Base-by-base conservation (phyloP, 2,329 filamentous ascomycete species). In the Xylaria sp. region DNA sequence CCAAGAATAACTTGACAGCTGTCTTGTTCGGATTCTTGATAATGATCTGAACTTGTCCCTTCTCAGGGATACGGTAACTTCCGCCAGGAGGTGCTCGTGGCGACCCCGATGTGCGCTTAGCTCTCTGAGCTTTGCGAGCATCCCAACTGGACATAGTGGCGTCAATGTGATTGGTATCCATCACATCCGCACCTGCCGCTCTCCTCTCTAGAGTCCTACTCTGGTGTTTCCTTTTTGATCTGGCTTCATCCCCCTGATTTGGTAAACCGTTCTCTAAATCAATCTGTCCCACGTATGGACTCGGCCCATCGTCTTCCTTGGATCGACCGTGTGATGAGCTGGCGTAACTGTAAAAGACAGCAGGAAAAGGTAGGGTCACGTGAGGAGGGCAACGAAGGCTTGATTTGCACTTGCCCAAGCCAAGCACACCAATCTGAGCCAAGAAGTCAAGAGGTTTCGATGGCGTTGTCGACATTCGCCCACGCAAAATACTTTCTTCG, bases 1-100 rank as follows among this genome's bases (percentile, higher is more conserved):
- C 89, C 28, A 98, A 85, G 74, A 98, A 98, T 0, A 99, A 84
- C 79, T 99, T 98, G 63, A 98, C 95, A 0, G 96, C 96, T 3
- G 96, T 98, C 78, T 98, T 98, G 82, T 98, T 97, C 18, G 94
- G 95, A 75, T 98, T 99, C 79, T 98, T 98, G 78, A 99, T 93
- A 69, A 99, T 91, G 71, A 99, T 97, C 75, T 99, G 96, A 15
- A 99, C 84, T 79, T 98, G 96, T 0, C 96, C 96, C 78, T 94
- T 92, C 76, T 96, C 91, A 0, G 96, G 96, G 61, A 99, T 97
- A 50, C 96, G 91, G 78, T 98, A 99, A 76, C 92, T 93, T 41
- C 96, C 95, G 8, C 94, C 93, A 0, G 93, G 92, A 0, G 94
- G 93, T 18, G 91, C 88, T 79, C 87, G 90, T 1, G 88, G 87